A percentile compares a stretch with the other conserved stretches of the same genome.
Conservation (phyloP, 2,329 filamentous ascomycete genomes). For the Fusarium sp. region DNA sequence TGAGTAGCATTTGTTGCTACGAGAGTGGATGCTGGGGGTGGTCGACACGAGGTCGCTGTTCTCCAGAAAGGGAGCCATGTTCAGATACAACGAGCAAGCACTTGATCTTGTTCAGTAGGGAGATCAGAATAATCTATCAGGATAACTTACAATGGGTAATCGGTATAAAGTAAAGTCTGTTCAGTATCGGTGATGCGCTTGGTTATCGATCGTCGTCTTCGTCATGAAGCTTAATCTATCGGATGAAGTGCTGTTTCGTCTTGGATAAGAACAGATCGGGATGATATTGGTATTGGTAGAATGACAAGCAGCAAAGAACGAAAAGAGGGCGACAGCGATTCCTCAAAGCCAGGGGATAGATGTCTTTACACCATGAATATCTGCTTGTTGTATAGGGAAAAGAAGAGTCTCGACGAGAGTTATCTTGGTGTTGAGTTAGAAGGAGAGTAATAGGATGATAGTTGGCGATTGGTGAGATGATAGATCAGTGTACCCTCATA, state of each 20-base stretch:
- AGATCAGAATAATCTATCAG: not conserved
- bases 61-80: not conserved
- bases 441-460: not conserved
- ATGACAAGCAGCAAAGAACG: not conserved
- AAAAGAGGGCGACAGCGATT: not conserved
- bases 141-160: not conserved
- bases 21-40: not conserved
- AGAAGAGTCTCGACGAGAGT: not conserved
- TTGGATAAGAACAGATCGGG: not conserved
- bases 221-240: not conserved
- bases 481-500: not conserved
- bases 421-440: not conserved
- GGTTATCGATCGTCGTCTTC: not conserved
- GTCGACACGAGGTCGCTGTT: not conserved
- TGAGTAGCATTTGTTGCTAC: slow-evolving; percentile 43
- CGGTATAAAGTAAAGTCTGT: not conserved
- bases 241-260: not conserved
- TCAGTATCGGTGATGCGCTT: not conserved
- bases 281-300: not conserved
- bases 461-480: not conserved
- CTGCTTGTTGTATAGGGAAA: not conserved
- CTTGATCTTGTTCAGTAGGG: not conserved
- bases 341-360: not conserved
- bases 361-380: not conserved
- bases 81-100: not conserved